A percentile compares a stretch with the other conserved stretches of the same genome.
Evolutionary conservation across 2,329 filamentous ascomycete species (phyloP).

Genomic region (Fusarium temperatum): DNA sequence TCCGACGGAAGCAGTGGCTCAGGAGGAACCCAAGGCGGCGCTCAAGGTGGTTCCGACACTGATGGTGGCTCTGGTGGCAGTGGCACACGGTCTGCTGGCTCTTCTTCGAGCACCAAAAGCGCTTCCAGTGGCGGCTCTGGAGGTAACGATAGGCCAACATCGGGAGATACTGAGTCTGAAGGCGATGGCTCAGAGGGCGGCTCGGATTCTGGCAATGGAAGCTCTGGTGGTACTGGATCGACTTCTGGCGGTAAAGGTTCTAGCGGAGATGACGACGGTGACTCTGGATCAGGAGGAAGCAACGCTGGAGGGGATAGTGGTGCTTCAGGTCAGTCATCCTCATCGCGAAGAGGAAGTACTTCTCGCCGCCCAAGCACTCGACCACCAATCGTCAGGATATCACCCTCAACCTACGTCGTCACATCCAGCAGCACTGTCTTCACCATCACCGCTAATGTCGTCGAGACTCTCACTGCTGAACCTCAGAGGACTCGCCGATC

Average conservation of each 20-base stretch:
- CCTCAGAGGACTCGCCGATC: neutral
- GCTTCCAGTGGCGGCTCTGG: neutral
- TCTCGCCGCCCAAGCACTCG: neutral
- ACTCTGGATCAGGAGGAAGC: neutral
- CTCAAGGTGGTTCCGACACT: neutral
- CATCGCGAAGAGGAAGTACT: neutral
- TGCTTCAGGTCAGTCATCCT: neutral
- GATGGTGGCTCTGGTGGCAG: neutral
- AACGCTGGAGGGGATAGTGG: neutral
- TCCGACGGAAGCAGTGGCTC: neutral
- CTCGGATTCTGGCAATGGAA: neutral
- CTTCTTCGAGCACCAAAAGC: neutral
- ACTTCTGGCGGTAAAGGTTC: neutral
- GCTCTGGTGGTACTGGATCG: neutral
- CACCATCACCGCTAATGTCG: neutral
- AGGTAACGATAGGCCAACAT: neutral
- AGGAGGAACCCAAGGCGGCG: neutral
- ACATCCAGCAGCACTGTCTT: slow-evolving; percentile 1
- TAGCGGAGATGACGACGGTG: neutral
- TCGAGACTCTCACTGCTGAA: neutral
- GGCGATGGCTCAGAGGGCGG: neutral
- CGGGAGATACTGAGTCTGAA: neutral
- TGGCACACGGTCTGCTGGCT: neutral
- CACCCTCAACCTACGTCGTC: neutral
- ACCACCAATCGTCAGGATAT: neutral